Percentiles rank a stretch among this genome's conserved stretches.
Evolutionary conservation across 371 early-diverging fungal genomes (phyloP).

Genomic region (Parasitella parasitica): DNA sequence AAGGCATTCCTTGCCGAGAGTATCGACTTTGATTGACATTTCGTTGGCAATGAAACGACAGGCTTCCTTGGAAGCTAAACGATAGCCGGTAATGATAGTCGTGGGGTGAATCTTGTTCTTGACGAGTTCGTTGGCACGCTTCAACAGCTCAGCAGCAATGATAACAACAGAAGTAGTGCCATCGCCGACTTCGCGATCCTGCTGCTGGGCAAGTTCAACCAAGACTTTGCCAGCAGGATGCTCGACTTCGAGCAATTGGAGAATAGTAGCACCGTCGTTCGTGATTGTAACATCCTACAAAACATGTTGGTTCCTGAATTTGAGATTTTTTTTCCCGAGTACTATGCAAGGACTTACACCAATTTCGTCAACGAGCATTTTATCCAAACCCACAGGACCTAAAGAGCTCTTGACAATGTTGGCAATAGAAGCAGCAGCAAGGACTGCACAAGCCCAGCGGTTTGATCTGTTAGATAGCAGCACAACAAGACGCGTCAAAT

Average conservation of each 20-base stretch:
- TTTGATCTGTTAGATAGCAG: neutral
- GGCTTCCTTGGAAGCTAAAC: constrained; percentile 98
- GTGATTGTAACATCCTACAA: constrained; percentile 97
- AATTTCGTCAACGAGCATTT: constrained; percentile 99
- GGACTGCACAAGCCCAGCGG: constrained; percentile 9
- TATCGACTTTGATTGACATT: constrained; percentile 93
- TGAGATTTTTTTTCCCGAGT: neutral
- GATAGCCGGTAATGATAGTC: constrained; percentile 98
- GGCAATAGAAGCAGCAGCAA: constrained; percentile 86
- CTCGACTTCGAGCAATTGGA: constrained; percentile 95
- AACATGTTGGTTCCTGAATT: constrained; percentile 1
- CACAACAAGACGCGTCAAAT: constrained; percentile 8
- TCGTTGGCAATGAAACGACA: constrained; percentile 98
- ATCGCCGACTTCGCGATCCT: constrained; percentile 99
- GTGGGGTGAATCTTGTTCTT: constrained; percentile 99
- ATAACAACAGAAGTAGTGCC: constrained; percentile 99
- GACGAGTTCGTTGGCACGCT: constrained; percentile 96
- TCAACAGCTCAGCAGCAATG: constrained; percentile 97
- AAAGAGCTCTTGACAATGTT: constrained; percentile 98
- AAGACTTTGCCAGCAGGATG: constrained; percentile 98
- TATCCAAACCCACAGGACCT: constrained; percentile 99
- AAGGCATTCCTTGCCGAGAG: constrained; percentile 90
- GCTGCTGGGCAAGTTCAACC: constrained; percentile 98
- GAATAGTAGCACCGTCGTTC: constrained; percentile 99
- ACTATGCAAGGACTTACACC: constrained; percentile 65